These are phyloP conservation scores for Polygonum aviculare DNA, from an alignment of 148 eudicot species.

Conservation along the genomic window DNA sequence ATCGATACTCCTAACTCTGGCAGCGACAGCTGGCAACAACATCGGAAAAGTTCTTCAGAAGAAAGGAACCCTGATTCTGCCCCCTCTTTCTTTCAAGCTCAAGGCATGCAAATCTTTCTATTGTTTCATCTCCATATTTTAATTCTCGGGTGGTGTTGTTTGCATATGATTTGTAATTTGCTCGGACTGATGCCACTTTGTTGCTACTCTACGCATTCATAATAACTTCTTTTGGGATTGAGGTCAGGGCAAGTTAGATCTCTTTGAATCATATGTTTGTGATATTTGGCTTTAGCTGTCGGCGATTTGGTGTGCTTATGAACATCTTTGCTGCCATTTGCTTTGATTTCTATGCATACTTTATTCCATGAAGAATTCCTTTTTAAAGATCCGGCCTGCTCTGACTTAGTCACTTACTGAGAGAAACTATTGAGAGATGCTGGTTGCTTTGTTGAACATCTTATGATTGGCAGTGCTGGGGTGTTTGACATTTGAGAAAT, in stretches of 20 bases:
- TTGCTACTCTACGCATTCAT: neutral
- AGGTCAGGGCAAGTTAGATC: neutral
- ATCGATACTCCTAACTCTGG: constrained; percentile 28
- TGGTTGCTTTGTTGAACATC: neutral
- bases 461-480: neutral
- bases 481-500: neutral
- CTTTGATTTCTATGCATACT: neutral
- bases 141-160: neutral
- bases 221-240: neutral
- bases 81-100: constrained; percentile 40
- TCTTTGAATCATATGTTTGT: neutral
- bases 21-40: constrained; percentile 40
- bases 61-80: constrained; percentile 40
- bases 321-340: neutral
- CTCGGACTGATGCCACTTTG: neutral
- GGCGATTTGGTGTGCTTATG: neutral
- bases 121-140: neutral
- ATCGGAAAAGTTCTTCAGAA: constrained; percentile 39
- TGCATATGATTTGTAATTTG: neutral
- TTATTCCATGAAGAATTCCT: neutral
- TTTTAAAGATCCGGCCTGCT: neutral
- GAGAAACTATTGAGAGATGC: neutral
- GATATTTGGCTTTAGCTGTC: neutral
- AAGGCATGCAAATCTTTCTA: constrained; percentile 17
- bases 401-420: neutral